Base-by-base conservation (phyloP, 768 basidiomycete species). In the Sarcomyxa edulis region DNA sequence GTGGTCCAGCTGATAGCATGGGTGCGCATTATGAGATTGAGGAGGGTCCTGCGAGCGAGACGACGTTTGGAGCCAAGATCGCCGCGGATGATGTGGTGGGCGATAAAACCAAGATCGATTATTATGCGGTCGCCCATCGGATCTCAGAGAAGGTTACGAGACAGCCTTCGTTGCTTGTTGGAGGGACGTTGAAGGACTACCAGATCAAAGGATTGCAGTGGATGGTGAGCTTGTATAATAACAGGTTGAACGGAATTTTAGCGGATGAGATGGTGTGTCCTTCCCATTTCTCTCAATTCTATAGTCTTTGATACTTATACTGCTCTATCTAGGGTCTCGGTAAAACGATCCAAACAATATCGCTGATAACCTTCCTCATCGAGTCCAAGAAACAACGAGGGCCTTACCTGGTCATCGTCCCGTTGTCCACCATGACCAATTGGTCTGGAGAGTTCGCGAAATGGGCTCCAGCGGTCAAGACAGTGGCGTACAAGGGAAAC, bases 171-270 rank as follows among this genome's bases (percentile, higher is more conserved):
- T 68, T 96, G 19, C 76, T 96, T 12, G 56, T 86, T 22, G 93
- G 92, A 44, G 93, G 93, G 32, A 90, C 82, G 1, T 69, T 97
- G 52, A 97, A 96, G 61, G 92, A 94, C 32, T 95, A 96, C 56
- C 93, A 96, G 61, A 42, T 96, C 51, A 93, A 94, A 66, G 93
- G 93, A 42, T 60, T 97, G 51, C 93, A 95, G 61, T 97, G 93
- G 92, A 95, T 96, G 93, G 93, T 97, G 51, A 90, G 86, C 61
- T 70, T 96, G 64, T 96, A 93, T 61, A 96, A 97, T 61, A 97
- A 96, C 70, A 80, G 83, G 53, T 72, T 96, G 44, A 94, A 96
- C 51, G 93, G 93, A 43, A 96, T 97, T 48, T 62, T 96, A 30
- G 93, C 93, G 44, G 93, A 97, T 52, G 88, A 92, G 64, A 94